Percentiles rank a stretch among this genome's conserved stretches.
Evolutionary conservation across 2,329 filamentous ascomycete genomes (phyloP).

Genomic region (Saccharata proteae): DNA sequence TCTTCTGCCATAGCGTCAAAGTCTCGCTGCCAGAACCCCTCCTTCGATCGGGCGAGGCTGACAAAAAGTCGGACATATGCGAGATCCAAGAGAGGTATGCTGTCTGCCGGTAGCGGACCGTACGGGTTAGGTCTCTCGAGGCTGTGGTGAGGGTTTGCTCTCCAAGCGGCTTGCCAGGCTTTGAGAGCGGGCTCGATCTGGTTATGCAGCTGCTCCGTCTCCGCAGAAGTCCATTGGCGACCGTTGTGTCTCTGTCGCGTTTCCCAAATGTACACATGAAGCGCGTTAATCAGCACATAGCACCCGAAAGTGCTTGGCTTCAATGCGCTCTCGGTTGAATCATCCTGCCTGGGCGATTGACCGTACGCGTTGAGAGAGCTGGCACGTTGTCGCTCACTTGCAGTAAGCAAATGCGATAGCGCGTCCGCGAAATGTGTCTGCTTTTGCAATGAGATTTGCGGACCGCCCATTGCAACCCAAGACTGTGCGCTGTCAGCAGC

Average conservation of each 20-base stretch:
- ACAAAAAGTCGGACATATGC: constrained; percentile 90
- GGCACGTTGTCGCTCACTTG: constrained; percentile 51
- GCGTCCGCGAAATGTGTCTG: constrained; percentile 70
- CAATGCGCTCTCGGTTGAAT: constrained; percentile 49
- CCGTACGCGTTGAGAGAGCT: constrained; percentile 25
- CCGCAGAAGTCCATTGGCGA: constrained; percentile 78
- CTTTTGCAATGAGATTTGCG: constrained; percentile 55
- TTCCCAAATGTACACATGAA: constrained; percentile 99
- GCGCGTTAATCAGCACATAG: constrained; percentile 78
- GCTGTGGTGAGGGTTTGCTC: constrained; percentile 71
- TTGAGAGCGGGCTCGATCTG: constrained; percentile 89
- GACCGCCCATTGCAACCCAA: constrained; percentile 68
- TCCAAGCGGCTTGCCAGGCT: constrained; percentile 91
- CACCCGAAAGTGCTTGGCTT: constrained; percentile 86
- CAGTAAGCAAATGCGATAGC: constrained; percentile 66
- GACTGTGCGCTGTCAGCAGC: constrained; percentile 68
- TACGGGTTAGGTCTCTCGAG: constrained; percentile 76
- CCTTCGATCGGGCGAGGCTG: constrained; percentile 82
- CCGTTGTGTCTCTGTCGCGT: constrained; percentile 82
- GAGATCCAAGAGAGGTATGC: constrained; percentile 79
- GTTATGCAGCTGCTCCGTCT: constrained; percentile 90
- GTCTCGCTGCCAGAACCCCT: constrained; percentile 87
- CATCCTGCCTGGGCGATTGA: constrained; percentile 18
- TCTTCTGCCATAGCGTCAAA: constrained; percentile 88
- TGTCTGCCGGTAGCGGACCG: constrained; percentile 77